phyloP scores from a whole-genome alignment of 2,329 filamentous ascomycete genomes.

The Sarocladium oryzae region DNA sequence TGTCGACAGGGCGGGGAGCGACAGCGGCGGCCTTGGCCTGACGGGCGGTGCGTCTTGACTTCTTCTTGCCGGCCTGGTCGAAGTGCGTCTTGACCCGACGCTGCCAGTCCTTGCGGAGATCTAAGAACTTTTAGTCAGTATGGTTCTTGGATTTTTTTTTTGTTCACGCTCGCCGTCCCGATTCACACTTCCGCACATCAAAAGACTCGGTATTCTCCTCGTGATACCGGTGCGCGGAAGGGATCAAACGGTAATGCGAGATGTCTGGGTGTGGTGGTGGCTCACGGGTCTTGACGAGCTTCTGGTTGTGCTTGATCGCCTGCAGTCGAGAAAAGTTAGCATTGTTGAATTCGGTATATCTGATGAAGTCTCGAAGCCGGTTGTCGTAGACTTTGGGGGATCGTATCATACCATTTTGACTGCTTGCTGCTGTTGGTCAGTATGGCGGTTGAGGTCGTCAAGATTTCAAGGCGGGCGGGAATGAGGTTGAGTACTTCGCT shows the following conservation, averaged over 20 bases:
- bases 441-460: constrained; percentile 9
- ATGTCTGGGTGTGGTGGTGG: constrained; percentile 22
- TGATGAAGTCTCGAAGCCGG: constrained; percentile 8
- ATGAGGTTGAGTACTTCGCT: constrained; percentile 7
- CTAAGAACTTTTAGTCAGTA: constrained; percentile 34
- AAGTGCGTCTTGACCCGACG: constrained; percentile 98
- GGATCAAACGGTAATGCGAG: constrained; percentile 18
- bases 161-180: constrained; percentile 3
- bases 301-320: constrained; percentile 99
- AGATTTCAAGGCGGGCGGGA: constrained; percentile 8
- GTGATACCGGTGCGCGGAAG: constrained; percentile 14
- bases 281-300: constrained; percentile 93
- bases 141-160: neutral
- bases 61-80: constrained; percentile 99
- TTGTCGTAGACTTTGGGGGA: constrained; percentile 10
- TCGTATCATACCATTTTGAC: constrained; percentile 18
- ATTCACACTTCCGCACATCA: constrained; percentile 9
- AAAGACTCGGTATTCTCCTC: constrained; percentile 6
- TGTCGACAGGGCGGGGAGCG: constrained; percentile 95
- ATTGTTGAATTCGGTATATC: constrained; percentile 20
- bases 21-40: constrained; percentile 91
- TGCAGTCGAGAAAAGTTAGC: constrained; percentile 31
- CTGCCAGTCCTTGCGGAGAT: constrained; percentile 99
- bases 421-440: constrained; percentile 9
- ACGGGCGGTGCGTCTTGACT: constrained; percentile 83